These are phyloP conservation scores for Aegilops umbellulata DNA, from an alignment of 176 grass and related monocot species.

Conservation along the genomic window DNA sequence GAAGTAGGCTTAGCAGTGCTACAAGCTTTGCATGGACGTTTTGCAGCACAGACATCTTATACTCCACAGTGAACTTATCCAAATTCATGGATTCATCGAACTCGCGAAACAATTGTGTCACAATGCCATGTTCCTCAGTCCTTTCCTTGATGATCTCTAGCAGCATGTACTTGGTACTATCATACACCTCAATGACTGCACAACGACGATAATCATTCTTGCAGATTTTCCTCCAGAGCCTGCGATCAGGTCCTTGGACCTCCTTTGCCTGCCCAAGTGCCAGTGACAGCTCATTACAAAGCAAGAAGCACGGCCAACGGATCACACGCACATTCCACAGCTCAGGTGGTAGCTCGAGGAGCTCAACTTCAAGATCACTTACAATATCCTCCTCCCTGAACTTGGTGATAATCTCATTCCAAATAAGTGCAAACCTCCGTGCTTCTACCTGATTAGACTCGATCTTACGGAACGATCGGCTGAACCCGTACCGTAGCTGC, in stretches of 20 bases:
- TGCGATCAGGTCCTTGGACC: conserved; percentile 49
- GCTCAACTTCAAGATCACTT: conserved; percentile 71
- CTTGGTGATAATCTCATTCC: conserved; percentile 89
- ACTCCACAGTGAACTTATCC: conserved; percentile 76
- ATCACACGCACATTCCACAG: conserved; percentile 88
- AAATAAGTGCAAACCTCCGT: conserved; percentile 73
- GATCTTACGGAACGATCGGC: conserved; percentile 80
- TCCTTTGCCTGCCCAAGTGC: conserved; percentile 87
- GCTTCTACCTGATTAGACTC: conserved; percentile 82
- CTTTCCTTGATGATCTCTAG: conserved; percentile 64
- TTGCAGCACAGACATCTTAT: conserved; percentile 62
- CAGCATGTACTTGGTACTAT: conserved; percentile 78
- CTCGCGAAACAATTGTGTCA: conserved; percentile 57
- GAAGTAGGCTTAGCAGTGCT: conserved; percentile 49
- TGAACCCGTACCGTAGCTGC: conserved; percentile 85
- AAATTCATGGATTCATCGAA: conserved; percentile 63
- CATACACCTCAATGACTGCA: conserved; percentile 83
- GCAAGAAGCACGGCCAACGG: conserved; percentile 94
- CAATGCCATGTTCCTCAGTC: conserved; percentile 64
- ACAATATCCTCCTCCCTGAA: conserved; percentile 96
- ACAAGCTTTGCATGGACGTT: conserved; percentile 62
- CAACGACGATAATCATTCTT: conserved; percentile 94
- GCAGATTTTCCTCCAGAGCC: conserved; percentile 82
- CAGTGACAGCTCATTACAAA: conserved; percentile 82
- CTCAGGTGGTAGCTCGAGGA: conserved; percentile 78